Evolutionary conservation across 2,329 filamentous ascomycete genomes (phyloP), one percentile per base, ranked within the genome.

Genomic region (Penicillium vulpinum): DNA sequence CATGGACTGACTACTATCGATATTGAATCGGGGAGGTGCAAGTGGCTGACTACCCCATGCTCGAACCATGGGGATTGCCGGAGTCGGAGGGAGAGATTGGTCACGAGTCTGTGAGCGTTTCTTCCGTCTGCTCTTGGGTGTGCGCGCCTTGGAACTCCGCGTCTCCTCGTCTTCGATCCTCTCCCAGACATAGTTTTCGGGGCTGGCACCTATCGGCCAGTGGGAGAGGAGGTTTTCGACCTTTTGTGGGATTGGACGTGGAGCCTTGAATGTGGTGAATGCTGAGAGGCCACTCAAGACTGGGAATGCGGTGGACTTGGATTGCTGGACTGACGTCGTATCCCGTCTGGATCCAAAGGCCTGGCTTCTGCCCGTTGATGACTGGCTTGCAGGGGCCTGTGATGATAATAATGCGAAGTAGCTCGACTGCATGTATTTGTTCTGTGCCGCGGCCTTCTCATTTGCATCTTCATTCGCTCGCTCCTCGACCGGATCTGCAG

Each of bases 1-100:
- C 18, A 73, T 67, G 21, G 65, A 58, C 41, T 77, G 75, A 53
- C 74, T 77, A 58, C 71, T 76, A 33, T 66, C 61, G 21, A 72
- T 38, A 49, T 51, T 62, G 56, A 21, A 63, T 29, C 36, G 57
- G 54, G 35, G 63, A 45, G 62, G 55, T 35, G 56, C 53, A 16
- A 70, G 65, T 6, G 71, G 70, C 53, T 75, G 73, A 55, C 67
- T 75, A 28, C 70, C 72, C 66, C 70, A 71, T 41, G 63, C 59
- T 36, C 69, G 63, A 29, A 67, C 56, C 8, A 59, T 57, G 24
- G 67, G 67, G 13, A 63, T 58, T 26, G 64, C 53, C 11, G 72
- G 67, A 21, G 70, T 67, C 31, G 60, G 56, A 7, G 67, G 62
- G n/a, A 64, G 60, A 22, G 57, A 54, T 44, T 57, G 51, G 4